Evolutionary conservation across 441 rosid genomes (phyloP).

Genomic region (Dalechampia spathulata): DNA sequence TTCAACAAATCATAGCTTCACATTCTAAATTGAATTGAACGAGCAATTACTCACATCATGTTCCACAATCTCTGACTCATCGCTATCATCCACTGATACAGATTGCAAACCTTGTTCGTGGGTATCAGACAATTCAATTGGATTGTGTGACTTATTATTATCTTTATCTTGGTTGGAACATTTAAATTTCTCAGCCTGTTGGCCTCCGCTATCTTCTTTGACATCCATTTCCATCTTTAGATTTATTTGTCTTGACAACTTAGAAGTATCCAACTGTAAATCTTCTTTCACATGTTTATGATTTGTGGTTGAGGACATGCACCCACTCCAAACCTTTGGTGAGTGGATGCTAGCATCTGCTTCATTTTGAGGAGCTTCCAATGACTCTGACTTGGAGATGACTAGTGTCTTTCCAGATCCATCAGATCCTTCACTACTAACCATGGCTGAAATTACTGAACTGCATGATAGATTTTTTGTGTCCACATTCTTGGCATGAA

Average conservation of each 20-base stretch:
- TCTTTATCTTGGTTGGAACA: conserved; percentile 32
- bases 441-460: conserved; percentile 41
- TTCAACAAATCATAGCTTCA: too few species aligned
- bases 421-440: conserved; percentile 39
- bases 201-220: conserved; percentile 26
- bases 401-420: conserved; percentile 27
- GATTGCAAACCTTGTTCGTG: conserved; percentile 34
- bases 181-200: conserved; percentile 27
- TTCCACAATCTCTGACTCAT: conserved; percentile 74
- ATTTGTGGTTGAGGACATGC: conserved; percentile 9
- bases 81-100: conserved; percentile 58
- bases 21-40: too few species aligned
- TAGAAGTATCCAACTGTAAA: conserved; percentile 18
- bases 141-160: conserved; percentile 30
- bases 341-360: conserved; percentile 24
- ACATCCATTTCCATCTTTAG: conserved; percentile 30
- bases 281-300: conserved; percentile 16
- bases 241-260: conserved; percentile 20
- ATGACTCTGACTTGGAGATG: conserved; percentile 26
- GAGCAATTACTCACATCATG: conserved; percentile 74
- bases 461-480: conserved; percentile 33
- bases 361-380: conserved; percentile 30
- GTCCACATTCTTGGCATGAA: conserved; percentile 27
- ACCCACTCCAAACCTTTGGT: conserved; percentile 25
- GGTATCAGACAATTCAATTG: conserved; percentile 28